Base-by-base conservation (phyloP, 1,139 yeast species). In the Kazachstania sp. region DNA sequence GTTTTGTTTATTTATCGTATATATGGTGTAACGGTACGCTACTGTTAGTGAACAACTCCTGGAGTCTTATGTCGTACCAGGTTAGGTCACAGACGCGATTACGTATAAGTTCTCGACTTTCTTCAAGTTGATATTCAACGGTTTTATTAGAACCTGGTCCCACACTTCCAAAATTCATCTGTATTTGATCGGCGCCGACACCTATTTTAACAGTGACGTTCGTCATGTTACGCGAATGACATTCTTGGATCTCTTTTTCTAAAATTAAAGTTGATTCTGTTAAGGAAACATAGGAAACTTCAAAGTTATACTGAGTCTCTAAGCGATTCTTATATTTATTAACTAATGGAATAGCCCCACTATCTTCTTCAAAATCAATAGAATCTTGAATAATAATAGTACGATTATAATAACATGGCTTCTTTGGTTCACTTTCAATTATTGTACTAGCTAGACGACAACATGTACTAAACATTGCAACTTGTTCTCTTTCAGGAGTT, bases 401-500 rank as follows among this genome's bases (percentile, higher is more conserved):
- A n/a, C 39, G 44, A 34, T 32, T 37, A 5, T 18, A 18, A 26
- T 38, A 39, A 11, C 13, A 18, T 19, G 45, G 38, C 18, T 30
- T 26, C 37, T 20, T 28, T 13, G 41, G 45, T 3, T 45, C 42
- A 32, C 29, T 44, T 8, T 28, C 29, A 16, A 28, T 15, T 16
- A 49, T 42, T 9, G 54, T 55, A 35, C 52, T 44, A 12, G 51
- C 47, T 35, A 57, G 46, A 29, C 51, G 50, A 28, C 45, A 43
- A 41, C 55, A 43, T 7, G 59, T 51, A 18, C 49, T 49, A 29
- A 57, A 36, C 48, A 50, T 51, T 1, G 40, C 28, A 2, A 39
- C 19, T 19, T 46, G 11, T 37, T 55, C 60, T 31, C 43, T 41
- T 3, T 43, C 43, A 12, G 45, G 44, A 35, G 40, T 47, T 20